Evolutionary conservation across 768 basidiomycete species (phyloP).

Genomic region (Boletus barrowsii): DNA sequence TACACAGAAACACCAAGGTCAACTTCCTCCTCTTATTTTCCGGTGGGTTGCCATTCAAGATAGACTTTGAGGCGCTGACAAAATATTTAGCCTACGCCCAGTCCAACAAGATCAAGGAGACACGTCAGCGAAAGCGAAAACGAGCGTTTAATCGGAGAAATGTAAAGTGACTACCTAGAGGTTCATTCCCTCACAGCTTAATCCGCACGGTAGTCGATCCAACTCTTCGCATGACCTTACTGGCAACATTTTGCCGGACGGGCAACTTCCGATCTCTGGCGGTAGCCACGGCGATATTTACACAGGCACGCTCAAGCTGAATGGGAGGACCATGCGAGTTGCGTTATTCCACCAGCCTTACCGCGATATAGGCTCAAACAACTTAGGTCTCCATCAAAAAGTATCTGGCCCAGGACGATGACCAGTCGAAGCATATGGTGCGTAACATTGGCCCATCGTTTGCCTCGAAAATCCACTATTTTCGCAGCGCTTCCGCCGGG

Average conservation of each 20-base stretch:
- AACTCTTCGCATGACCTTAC: slow-evolving; percentile 13
- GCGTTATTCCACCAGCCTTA: background rate
- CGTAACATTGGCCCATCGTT: background rate
- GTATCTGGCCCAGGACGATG: slow-evolving; percentile 15
- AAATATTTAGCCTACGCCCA: slow-evolving; percentile 1
- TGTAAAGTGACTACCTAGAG: background rate
- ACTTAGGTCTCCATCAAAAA: slow-evolving; percentile 23
- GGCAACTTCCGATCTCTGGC: slow-evolving; percentile 11
- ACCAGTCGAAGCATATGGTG: slow-evolving; percentile 16
- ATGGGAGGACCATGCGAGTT: slow-evolving; percentile 11
- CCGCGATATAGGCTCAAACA: background rate
- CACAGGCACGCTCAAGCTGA: slow-evolving; percentile 12
- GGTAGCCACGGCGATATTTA: slow-evolving; percentile 24
- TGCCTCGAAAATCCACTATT: background rate
- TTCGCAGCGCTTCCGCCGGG: slow-evolving; percentile 24
- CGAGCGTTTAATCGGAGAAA: slow-evolving; percentile 2
- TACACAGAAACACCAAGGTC: background rate
- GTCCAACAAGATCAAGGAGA: background rate
- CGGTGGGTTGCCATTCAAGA: background rate
- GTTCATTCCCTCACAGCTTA: background rate
- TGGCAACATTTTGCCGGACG: slow-evolving; percentile 7
- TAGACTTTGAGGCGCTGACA: background rate
- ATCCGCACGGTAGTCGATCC: slow-evolving; percentile 8
- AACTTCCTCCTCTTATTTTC: background rate
- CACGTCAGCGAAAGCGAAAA: background rate